Conservation (phyloP, 768 basidiomycete species). For the Russula virescens region DNA sequence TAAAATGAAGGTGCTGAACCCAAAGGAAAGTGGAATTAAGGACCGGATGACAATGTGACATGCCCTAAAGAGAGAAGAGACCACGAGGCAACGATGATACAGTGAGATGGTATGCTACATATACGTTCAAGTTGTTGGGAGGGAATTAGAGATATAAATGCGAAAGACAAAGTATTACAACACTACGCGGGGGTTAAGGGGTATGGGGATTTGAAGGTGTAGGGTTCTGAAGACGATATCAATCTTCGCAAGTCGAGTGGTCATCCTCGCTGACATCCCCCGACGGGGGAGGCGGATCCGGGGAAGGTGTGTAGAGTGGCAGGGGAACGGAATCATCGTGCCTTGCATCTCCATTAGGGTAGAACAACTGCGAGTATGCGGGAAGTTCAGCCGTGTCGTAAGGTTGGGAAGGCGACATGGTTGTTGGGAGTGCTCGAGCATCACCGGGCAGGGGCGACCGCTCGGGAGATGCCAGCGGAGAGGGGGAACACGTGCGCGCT, state of each 20-base stretch:
- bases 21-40: neutral
- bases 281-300: neutral
- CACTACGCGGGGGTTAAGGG: neutral
- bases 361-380: slow-evolving; percentile 72
- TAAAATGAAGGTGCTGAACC: neutral
- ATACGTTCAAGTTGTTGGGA: slow-evolving; percentile 1
- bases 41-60: neutral
- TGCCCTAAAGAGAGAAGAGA: neutral
- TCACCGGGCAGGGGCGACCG: slow-evolving; percentile 13
- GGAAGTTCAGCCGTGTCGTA: slow-evolving; percentile 43
- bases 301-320: slow-evolving; percentile 52
- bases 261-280: neutral
- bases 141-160: neutral
- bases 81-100: slow-evolving; percentile 2
- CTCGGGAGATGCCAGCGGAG: slow-evolving; percentile 23
- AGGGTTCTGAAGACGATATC: neutral
- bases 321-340: slow-evolving; percentile 59
- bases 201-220: neutral
- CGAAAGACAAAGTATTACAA: neutral
- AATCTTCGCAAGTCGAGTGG: neutral
- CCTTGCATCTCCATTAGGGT: slow-evolving; percentile 66
- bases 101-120: slow-evolving; percentile 11
- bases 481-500: slow-evolving; percentile 21
- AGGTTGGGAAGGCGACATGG: slow-evolving; percentile 17
- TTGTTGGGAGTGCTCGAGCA: neutral